Evolutionary conservation across 495 filamentous ascomycete genomes (phyloP), one percentile per base, ranked within the genome.

Genomic region (Daldinia childiae): DNA sequence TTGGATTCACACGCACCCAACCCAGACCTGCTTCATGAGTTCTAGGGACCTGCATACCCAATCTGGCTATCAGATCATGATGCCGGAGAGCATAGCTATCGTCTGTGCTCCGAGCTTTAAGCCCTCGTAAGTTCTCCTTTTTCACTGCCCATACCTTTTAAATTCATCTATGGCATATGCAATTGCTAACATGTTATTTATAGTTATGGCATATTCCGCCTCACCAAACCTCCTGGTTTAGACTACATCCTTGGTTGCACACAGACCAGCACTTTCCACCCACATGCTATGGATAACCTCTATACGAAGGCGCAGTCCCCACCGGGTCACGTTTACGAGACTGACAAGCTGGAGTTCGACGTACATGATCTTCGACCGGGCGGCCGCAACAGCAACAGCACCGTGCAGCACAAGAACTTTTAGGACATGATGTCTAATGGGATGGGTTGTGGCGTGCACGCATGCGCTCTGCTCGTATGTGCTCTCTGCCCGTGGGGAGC

Each of bases 1-100:
- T 60, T 99, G 95, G 95, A 99, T 99, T 63, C 95, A 99, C 77
- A 99, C 95, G 0, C 95, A 99, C 77, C 95, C 95, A 0, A 92
- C 90, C 0, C 96, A 99, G 82, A 97, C 93, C 1, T 99, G 95
- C 78, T 99, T 99, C 77, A 95, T 99, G 93, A 97, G 93, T 80
- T 94, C 90, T 34, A 85, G 94, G 36, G 95, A 99, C 76, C 74
- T 97, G 68, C 95, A 99, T 72, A 99, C 96, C 0, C 95, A 98
- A 74, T 86, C 87, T 32, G 93, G 93, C 19, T 98, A 97, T 78
- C 95, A 99, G 78, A 87, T 93, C 27, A 96, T 95, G 93, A 85
- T 98, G 77, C 88, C 92, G 15, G 95, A 99, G 83, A 94, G 91
- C 75, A 95, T 99, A 74, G 95, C 96, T 7, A 96, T 99, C 70